These are phyloP conservation scores for Picochlorum sp. DNA, from an alignment of 139 green algal species.

Conservation along the genomic window DNA sequence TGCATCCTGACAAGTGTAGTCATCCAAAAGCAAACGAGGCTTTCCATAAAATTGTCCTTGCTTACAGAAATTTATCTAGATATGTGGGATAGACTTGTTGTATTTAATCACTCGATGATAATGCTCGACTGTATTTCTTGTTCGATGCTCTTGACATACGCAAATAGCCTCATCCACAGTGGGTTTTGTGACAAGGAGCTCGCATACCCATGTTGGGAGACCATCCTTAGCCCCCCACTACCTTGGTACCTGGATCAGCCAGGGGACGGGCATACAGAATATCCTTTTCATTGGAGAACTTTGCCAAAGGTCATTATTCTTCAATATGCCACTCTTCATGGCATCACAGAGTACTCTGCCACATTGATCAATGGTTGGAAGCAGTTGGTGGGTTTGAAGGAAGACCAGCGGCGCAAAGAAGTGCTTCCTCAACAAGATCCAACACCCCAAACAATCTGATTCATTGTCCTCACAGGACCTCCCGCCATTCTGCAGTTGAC, in stretches of 20 bases:
- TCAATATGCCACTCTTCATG: constrained; percentile 39
- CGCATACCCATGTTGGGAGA: constrained; percentile 80
- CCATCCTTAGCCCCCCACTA: constrained; percentile 64
- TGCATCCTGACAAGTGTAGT: constrained; percentile 49
- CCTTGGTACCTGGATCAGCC: constrained; percentile 36
- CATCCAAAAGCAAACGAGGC: constrained; percentile 23
- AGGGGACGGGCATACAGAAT: constrained; percentile 72
- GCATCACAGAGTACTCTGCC: constrained; percentile 77
- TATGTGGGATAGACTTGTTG: constrained; percentile 4
- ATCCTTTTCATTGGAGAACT: constrained; percentile 43
- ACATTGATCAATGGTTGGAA: constrained; percentile 52
- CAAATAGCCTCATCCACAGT: constrained; percentile 63
- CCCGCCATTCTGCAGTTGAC: constrained; percentile 89
- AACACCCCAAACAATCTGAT: constrained; percentile 55
- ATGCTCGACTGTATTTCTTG: constrained; percentile 27
- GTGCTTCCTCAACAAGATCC: constrained; percentile 57
- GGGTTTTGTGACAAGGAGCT: constrained; percentile 49
- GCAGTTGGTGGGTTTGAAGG: constrained; percentile 62
- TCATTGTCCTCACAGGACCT: constrained; percentile 63
- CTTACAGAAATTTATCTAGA: constrained; percentile 27
- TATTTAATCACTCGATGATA: constrained; percentile 15
- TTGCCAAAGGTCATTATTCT: constrained; percentile 46
- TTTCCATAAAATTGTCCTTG: constrained; percentile 31
- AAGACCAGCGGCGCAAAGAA: constrained; percentile 65
- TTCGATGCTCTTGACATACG: constrained; percentile 31